Evolutionary conservation across 208 protist genomes (phyloP), one percentile per base, ranked within the genome.

Genomic region (Leishmania turanica): DNA sequence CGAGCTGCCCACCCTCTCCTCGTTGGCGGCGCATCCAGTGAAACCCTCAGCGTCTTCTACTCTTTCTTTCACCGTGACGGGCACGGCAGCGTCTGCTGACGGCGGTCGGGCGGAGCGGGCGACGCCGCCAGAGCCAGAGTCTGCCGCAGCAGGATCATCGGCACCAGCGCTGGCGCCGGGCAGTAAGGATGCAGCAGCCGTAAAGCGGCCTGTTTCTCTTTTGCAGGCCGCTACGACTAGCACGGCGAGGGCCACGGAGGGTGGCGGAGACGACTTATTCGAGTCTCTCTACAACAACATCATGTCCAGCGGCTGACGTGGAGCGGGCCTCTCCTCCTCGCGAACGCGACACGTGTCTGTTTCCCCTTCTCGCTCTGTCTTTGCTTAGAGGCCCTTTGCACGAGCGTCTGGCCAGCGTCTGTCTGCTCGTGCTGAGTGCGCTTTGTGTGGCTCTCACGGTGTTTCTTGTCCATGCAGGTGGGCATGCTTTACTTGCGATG

Each of bases 221-320:
- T 62, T 17, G 27, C 31, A 19, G 31, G 34, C 72, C 40, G 13
- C 53, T 49, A 42, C 31, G 34, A 27, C 51, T 8, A 62, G 49
- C 31, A 62, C 49, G 13, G 31, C 72, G 19, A 24, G 58, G 51
- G 31, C 53, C 1, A 15, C 31, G 19, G 74, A 68, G 56, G 37
- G 74, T 31, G 53, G 40, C 27, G 56, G 65, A 6, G 83, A 89
- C 51, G 89, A 92, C 75, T 68, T 90, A 60, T 92, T 92, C 62
- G 87, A 90, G 60, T 77, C 84, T 45, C 78, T 92, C 31, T 92
- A 92, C 79, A 71, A 92, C 74, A 79, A 89, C 75, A 92, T 92
- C 37, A 92, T 92, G 87, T 83, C 76, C 45, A 77, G 58, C 27
- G 84, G 78, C 37, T 84, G 65, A 86, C 0, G 74, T 11, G n/a